Base-by-base conservation (phyloP, 257 asterid species). In the Solanum bulbocastanum region DNA sequence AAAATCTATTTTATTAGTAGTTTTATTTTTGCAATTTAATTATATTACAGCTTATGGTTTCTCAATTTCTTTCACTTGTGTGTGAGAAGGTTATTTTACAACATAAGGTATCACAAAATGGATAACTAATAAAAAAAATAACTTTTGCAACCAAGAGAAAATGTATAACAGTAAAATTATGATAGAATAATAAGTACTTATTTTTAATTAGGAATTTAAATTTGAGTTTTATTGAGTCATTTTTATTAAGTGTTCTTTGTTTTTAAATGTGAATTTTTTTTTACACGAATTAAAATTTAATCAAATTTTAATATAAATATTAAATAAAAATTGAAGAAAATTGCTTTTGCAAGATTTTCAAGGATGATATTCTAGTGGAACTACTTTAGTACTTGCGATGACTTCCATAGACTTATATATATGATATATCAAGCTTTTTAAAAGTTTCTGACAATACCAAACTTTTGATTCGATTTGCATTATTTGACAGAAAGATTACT, bases 221-320 rank as follows among this genome's bases (percentile, higher is more conserved):
- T 73, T 73, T 3, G 7, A 73, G 2, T 2, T 18, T 0, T 10
- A 35, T 20, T 9, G 2, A 22, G 10, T 20, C 2, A 2, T 20
- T 10, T 18, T 35, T 73, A 2, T 20, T 3, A 35, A 1, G 6
- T 6, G 3, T 6, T 4, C 3, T 14, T 25, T 6, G 8, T 68
- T 68, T 68, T 6, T 0, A 69, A 69, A 33, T 35, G 0, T 71
- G 1, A 3, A 8, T 1, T 6, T 69, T 6, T n/a, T 25, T 33
- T 5, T 0, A 32, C 0, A 5, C 0, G 3, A 72, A 72, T 33
- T 73, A 2, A 20, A 73, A 73, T 20, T 36, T 35, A 10, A 73
- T 72, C 0, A 0, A 72, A 1, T 68, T 1, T 5, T 0, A 25
- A 30, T 13, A 68, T 13, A 1, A 0, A 27, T 27, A 13, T 22